Percentiles rank a stretch among this genome's conserved stretches.
phyloP scores from a whole-genome alignment of 2,329 filamentous ascomycete species.

The Microdochium paspali region DNA sequence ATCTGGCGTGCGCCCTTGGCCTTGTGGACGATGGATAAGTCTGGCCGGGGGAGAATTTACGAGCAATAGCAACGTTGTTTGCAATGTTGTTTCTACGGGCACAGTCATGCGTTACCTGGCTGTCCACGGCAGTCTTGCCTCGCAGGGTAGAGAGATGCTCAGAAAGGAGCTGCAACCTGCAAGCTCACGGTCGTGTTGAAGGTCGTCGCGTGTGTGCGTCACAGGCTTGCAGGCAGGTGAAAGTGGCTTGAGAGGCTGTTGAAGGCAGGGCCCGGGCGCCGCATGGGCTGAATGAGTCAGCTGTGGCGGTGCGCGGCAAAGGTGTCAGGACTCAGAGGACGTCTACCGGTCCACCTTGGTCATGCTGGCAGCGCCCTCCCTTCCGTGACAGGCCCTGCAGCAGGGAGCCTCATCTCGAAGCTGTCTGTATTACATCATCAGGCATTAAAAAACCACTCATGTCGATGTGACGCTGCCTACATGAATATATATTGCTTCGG shows the following conservation, averaged over 20 bases:
- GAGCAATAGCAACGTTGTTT: not conserved
- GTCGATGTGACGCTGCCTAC: too few species aligned
- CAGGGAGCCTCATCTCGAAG: too few species aligned
- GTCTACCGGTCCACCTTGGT: too few species aligned
- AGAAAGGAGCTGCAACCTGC: too few species aligned
- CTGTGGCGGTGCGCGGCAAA: conserved; percentile 1
- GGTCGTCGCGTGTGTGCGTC: too few species aligned
- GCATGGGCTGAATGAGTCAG: conserved; percentile 1
- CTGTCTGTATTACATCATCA: not conserved
- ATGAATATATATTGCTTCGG: too few species aligned
- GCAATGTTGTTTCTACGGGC: not conserved
- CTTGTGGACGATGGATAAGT: not conserved
- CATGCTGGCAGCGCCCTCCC: too few species aligned
- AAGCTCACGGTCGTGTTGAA: too few species aligned
- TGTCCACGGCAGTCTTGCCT: not conserved
- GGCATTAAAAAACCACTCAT: not conserved
- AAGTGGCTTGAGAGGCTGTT: not conserved
- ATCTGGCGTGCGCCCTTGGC: not conserved
- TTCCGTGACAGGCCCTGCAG: too few species aligned
- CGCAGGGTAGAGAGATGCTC: too few species aligned
- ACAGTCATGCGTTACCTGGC: not conserved
- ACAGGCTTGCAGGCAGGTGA: not conserved
- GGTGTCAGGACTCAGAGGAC: too few species aligned
- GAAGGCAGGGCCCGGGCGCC: too few species aligned
- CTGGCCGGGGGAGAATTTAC: not conserved